Conservation (phyloP, 805 yeast species). For the Candida oleophila region DNA sequence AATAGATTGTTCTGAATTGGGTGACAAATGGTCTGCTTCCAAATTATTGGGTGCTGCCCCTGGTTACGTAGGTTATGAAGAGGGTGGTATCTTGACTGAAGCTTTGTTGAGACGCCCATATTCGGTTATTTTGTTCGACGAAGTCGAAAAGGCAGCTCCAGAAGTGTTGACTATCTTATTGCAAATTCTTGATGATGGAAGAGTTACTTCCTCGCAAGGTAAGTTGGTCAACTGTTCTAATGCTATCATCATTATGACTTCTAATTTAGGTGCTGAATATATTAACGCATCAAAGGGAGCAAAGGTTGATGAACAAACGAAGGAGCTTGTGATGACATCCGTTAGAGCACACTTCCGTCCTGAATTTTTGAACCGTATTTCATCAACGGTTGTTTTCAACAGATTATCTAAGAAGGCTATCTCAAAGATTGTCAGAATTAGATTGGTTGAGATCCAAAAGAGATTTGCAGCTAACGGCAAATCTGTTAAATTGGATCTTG, state of each 20-base stretch:
- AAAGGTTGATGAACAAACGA: conserved; percentile 65
- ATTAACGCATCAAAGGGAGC: conserved; percentile 66
- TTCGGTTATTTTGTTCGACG: conserved; percentile 94
- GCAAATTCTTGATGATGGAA: conserved; percentile 94
- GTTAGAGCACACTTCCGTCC: conserved; percentile 93
- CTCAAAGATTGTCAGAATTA: conserved; percentile 82
- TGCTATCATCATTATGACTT: conserved; percentile 91
- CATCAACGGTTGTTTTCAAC: conserved; percentile 91
- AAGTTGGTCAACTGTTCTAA: conserved; percentile 91
- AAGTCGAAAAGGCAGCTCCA: conserved; percentile 98
- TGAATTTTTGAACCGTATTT: conserved; percentile 93
- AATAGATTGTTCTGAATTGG: conserved; percentile 94
- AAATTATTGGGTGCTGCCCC: conserved; percentile 97
- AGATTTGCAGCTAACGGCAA: conserved; percentile 86
- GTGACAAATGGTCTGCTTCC: conserved; percentile 94
- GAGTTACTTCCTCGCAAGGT: conserved; percentile 92
- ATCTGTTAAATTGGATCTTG: conserved; percentile 68
- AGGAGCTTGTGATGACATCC: conserved; percentile 75
- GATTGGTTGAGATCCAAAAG: conserved; percentile 80
- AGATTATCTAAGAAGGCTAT: conserved; percentile 89
- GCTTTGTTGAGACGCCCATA: conserved; percentile 90
- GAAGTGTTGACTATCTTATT: conserved; percentile 90
- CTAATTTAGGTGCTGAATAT: conserved; percentile 93
- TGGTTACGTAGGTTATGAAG: conserved; percentile 92
- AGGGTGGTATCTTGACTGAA: conserved; percentile 95